Conservation (phyloP, 2,329 filamentous ascomycete species). For the Microascus cirrosus region DNA sequence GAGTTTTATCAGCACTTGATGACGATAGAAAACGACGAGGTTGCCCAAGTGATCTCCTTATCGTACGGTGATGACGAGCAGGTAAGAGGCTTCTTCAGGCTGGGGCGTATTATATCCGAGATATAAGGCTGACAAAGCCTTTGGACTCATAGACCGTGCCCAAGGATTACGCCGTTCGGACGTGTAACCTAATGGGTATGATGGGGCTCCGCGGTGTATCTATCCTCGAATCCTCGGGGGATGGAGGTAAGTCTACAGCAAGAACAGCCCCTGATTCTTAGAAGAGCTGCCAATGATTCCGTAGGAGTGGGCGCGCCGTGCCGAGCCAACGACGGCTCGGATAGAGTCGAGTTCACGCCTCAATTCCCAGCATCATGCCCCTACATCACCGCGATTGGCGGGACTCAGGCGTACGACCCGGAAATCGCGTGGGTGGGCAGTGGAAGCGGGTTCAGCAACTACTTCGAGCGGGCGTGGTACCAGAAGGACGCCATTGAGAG, state of each 20-base stretch:
- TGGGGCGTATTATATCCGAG: neutral
- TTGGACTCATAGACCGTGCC: constrained; percentile 34
- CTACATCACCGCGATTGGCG: constrained; percentile 52
- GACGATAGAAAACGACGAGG: constrained; percentile 29
- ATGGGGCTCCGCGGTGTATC: constrained; percentile 56
- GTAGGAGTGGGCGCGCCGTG: constrained; percentile 22
- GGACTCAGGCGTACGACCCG: constrained; percentile 36
- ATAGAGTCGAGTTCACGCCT: constrained; percentile 20
- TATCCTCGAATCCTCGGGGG: constrained; percentile 54
- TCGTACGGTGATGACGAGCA: constrained; percentile 62
- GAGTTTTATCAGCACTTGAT: constrained; percentile 49
- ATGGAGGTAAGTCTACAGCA: constrained; percentile 18
- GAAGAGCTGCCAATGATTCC: neutral
- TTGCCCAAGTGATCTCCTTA: constrained; percentile 50
- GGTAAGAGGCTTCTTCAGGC: constrained; percentile 2
- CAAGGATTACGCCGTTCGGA: constrained; percentile 37
- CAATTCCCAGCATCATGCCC: constrained; percentile 34
- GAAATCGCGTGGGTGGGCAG: constrained; percentile 43
- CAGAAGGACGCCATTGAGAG: constrained; percentile 31
- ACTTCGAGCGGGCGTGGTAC: constrained; percentile 30
- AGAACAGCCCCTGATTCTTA: neutral
- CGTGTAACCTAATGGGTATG: constrained; percentile 48
- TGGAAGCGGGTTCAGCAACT: constrained; percentile 37
- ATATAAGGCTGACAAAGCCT: neutral
- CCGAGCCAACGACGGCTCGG: constrained; percentile 22